A percentile compares a stretch with the other conserved stretches of the same genome.
phyloP scores from a whole-genome alignment of 2,329 filamentous ascomycete genomes.

The Hortaea sp. region DNA sequence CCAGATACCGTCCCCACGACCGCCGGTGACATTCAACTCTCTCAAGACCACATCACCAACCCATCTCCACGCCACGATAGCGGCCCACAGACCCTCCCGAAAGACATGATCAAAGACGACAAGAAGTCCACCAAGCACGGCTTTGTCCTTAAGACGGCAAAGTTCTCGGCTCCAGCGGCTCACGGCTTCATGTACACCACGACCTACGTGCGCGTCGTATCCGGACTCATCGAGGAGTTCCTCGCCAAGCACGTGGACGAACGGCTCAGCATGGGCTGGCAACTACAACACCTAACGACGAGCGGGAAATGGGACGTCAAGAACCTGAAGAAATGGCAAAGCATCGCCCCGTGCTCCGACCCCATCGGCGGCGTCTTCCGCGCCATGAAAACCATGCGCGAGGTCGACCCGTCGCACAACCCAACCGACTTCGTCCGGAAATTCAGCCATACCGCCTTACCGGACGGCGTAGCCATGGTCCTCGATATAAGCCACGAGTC shows the following conservation, averaged over 20 bases:
- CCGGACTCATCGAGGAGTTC: conserved; percentile 76
- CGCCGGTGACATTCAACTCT: conserved; percentile 8
- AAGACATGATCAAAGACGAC: conserved; percentile 8
- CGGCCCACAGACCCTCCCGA: background rate
- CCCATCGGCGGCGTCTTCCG: conserved; percentile 72
- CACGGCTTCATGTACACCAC: conserved; percentile 80
- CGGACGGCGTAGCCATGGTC: conserved; percentile 41
- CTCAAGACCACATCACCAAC: conserved; percentile 3
- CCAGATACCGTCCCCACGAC: background rate
- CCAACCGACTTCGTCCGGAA: conserved; percentile 59
- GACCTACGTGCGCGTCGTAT: conserved; percentile 61
- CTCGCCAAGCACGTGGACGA: conserved; percentile 63
- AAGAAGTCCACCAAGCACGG: conserved; percentile 13
- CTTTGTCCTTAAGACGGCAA: conserved; percentile 52
- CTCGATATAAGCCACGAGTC: conserved; percentile 87
- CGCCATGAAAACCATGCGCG: conserved; percentile 85
- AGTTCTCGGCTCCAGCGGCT: conserved; percentile 67
- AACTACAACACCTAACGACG: conserved; percentile 76
- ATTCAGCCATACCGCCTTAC: conserved; percentile 58
- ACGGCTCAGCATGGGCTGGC: conserved; percentile 76
- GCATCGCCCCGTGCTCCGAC: conserved; percentile 13
- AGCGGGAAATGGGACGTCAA: conserved; percentile 98
- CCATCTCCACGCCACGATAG: background rate
- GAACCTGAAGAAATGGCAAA: conserved; percentile 58
- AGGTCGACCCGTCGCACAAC: conserved; percentile 75